Percentiles rank a stretch among this genome's conserved stretches.
Evolutionary conservation across 768 basidiomycete species (phyloP).

Genomic region (Rhizopogon vulgaris): DNA sequence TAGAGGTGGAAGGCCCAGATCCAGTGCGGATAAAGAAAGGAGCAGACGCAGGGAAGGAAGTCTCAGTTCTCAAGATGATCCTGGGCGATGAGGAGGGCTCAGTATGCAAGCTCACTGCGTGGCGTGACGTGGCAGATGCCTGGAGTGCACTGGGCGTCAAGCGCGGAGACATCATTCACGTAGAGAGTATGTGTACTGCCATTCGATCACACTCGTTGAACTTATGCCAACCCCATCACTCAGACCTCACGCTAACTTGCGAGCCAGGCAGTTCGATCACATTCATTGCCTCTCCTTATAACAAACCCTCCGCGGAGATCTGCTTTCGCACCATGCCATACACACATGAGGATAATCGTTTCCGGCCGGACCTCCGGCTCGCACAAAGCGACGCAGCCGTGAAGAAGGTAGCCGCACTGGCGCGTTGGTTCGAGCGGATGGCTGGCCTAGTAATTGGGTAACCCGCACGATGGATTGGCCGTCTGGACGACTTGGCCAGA

Average conservation of each 20-base stretch:
- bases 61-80: conserved; percentile 63
- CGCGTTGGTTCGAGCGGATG: conserved; percentile 68
- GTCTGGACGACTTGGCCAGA: background rate
- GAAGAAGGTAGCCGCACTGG: conserved; percentile 58
- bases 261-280: conserved; percentile 39
- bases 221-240: background rate
- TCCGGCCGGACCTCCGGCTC: conserved; percentile 70
- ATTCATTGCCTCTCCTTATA: conserved; percentile 64
- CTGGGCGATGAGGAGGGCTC: conserved; percentile 67
- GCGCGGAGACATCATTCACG: conserved; percentile 65
- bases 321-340: conserved; percentile 79
- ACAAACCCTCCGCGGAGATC: conserved; percentile 55
- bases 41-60: conserved; percentile 60
- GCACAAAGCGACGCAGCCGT: conserved; percentile 66
- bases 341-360: conserved; percentile 46
- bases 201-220: background rate
- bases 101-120: conserved; percentile 69
- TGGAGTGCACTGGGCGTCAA: conserved; percentile 59
- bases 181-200: conserved; percentile 50
- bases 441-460: conserved; percentile 43
- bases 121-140: conserved; percentile 68
- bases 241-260: conserved; percentile 50
- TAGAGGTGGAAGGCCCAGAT: conserved; percentile 78
- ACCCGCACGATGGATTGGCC: background rate
- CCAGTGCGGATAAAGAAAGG: conserved; percentile 63